Percentiles rank a stretch among this genome's conserved stretches.
Evolutionary conservation across 495 filamentous ascomycete genomes (phyloP).

Genomic region (Entonaema liquescens): DNA sequence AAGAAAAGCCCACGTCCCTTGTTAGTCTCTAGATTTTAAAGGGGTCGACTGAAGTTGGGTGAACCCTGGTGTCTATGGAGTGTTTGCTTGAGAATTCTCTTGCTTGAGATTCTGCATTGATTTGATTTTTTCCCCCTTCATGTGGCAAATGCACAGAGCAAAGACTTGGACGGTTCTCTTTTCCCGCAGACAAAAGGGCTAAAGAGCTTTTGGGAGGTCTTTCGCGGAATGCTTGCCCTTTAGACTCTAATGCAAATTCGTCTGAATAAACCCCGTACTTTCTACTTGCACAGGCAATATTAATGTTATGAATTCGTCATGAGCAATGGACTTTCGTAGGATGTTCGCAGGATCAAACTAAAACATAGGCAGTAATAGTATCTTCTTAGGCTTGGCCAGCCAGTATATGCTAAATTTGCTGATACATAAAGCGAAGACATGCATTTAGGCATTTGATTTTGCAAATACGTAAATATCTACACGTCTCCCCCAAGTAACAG

Average conservation of each 20-base stretch:
- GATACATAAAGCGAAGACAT: background rate
- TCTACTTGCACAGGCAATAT: conserved; percentile 27
- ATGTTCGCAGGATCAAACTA: conserved; percentile 6
- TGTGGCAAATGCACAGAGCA: conserved; percentile 56
- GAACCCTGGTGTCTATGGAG: conserved; percentile 64
- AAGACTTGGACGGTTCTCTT: conserved; percentile 50
- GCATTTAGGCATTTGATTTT: background rate
- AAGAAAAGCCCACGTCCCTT: conserved; percentile 46
- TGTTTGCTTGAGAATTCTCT: conserved; percentile 58
- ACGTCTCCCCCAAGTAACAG: background rate
- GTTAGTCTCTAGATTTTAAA: conserved; percentile 45
- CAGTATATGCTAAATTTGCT: background rate
- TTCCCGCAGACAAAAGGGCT: conserved; percentile 52
- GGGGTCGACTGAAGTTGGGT: conserved; percentile 45
- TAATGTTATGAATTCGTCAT: conserved; percentile 43
- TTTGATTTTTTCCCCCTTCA: conserved; percentile 51
- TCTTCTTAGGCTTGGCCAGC: background rate
- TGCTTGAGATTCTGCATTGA: conserved; percentile 57
- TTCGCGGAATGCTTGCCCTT: conserved; percentile 56
- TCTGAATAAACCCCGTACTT: conserved; percentile 51
- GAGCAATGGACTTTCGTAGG: conserved; percentile 24
- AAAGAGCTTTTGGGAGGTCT: conserved; percentile 56
- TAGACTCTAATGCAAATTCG: conserved; percentile 59
- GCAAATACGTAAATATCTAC: background rate
- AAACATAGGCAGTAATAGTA: background rate